Evolutionary conservation across 495 filamentous ascomycete genomes (phyloP), one percentile per base, ranked within the genome.

Genomic region (Glonium stellatum): DNA sequence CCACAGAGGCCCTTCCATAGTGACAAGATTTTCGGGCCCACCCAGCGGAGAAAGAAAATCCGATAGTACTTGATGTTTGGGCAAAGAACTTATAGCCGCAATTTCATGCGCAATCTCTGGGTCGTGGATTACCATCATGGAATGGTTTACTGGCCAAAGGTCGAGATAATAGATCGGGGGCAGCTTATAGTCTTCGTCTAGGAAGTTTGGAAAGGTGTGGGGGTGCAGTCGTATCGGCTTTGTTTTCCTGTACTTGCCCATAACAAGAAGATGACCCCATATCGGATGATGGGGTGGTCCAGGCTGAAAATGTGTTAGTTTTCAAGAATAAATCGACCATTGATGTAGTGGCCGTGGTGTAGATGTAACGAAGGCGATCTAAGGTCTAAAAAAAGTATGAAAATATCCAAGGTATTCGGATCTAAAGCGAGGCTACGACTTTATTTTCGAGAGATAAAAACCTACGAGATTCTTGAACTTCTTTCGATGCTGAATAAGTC

Each of bases 71-170:
- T 13, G 34, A 25, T 59, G 44, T 34, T 56, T 55, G 15, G 18
- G 10, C 15, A 46, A n/a, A 6, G 1, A 5, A 3, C 25, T 9
- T 54, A 60, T 54, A 12, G 66, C 51, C 5, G 62, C 58, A 36
- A 70, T 46, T 52, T 79, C 76, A 36, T 75, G 72, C 19, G 78
- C 76, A 0, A 79, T 52, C 3, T 76, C 72, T 46, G 81, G 75
- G 63, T 73, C 72, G 27, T 64, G 59, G 23, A 82, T 61, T 9
- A 80, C 48, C 9, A 76, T 52, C 52, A 79, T 65, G 4, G 65
- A 61, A 11, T 55, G 48, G 13, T 54, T 49, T 21, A 75, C 42
- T n/a, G 74, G 75, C 63, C 67, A 75, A 0, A 64, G 44, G 36
- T 77, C 74, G 11, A 76, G 10, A 51, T 72, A 73, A 58, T 69